Evolutionary conservation across 164 flowering plant species (phyloP).

Genomic region (Paratinospora sagittata): DNA sequence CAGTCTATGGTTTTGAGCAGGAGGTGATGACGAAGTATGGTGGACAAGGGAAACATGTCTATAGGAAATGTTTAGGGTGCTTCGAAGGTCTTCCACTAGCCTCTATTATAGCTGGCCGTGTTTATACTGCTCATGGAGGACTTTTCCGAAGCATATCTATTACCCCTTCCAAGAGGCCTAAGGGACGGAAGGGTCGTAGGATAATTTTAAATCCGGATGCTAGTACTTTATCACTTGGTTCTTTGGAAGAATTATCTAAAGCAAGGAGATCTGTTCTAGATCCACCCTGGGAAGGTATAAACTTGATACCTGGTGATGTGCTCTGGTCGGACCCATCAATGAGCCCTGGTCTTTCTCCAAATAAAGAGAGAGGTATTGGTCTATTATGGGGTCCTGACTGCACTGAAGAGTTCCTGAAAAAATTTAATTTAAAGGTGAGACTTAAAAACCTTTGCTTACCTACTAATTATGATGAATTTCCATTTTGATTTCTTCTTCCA

Average conservation of each 20-base stretch:
- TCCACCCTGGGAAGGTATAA: slow-evolving; percentile 94
- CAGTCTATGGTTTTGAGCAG: slow-evolving; percentile 95
- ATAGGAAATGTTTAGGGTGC: slow-evolving; percentile 87
- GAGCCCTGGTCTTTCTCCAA: slow-evolving; percentile 83
- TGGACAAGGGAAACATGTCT: slow-evolving; percentile 75
- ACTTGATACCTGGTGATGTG: slow-evolving; percentile 96
- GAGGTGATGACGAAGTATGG: slow-evolving; percentile 89
- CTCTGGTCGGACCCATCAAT: slow-evolving; percentile 97
- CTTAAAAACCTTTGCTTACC: not conserved
- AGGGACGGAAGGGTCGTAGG: slow-evolving; percentile 67
- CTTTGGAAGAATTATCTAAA: slow-evolving; percentile 72
- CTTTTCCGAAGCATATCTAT: slow-evolving; percentile 62
- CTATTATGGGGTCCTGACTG: slow-evolving; percentile 98
- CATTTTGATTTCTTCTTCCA: not conserved
- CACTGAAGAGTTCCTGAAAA: slow-evolving; percentile 81
- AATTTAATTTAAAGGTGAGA: slow-evolving; percentile 61
- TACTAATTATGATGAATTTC: not conserved
- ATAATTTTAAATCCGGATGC: slow-evolving; percentile 28
- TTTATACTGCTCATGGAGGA: slow-evolving; percentile 97
- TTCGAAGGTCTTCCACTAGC: slow-evolving; percentile 96
- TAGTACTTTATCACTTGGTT: slow-evolving; percentile 55
- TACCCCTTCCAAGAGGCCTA: slow-evolving; percentile 50
- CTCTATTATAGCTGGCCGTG: slow-evolving; percentile 69
- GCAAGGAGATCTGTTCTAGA: slow-evolving; percentile 93
- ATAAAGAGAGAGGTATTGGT: slow-evolving; percentile 92